Conservation (phyloP, 371 early-diverging fungal species). For the Thermomucor indicae-seudaticae region DNA sequence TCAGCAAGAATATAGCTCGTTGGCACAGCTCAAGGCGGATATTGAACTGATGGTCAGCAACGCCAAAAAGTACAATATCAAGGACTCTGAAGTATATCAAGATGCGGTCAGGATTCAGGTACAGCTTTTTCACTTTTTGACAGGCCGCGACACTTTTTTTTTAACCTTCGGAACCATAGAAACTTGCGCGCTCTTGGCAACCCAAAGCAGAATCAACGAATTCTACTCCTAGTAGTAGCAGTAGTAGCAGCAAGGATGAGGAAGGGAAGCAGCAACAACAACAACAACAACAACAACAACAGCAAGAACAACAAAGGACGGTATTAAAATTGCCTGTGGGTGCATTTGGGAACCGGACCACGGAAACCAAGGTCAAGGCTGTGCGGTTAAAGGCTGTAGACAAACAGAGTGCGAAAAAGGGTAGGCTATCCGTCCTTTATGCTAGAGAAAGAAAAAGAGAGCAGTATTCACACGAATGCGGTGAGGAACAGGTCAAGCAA, state of each 20-base stretch:
- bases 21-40: conserved; percentile 62
- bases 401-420: conserved; percentile 18
- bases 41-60: conserved; percentile 72
- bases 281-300: neutral
- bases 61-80: conserved; percentile 76
- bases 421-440: neutral
- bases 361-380: conserved; percentile 26
- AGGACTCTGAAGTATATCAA: conserved; percentile 70
- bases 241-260: too few species aligned
- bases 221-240: neutral
- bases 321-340: conserved; percentile 31
- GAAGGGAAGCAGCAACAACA: too few species aligned
- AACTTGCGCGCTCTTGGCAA: conserved; percentile 33
- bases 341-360: conserved; percentile 17
- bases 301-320: conserved; percentile 10
- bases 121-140: conserved; percentile 2
- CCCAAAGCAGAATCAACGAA: conserved; percentile 2
- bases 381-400: conserved; percentile 38
- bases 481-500: too few species aligned
- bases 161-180: conserved; percentile 17
- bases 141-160: neutral
- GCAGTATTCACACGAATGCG: too few species aligned
- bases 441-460: neutral
- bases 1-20: conserved; percentile 43
- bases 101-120: conserved; percentile 70